Base-by-base conservation (phyloP, 441 rosid species). In the Daphne laureola region DNA sequence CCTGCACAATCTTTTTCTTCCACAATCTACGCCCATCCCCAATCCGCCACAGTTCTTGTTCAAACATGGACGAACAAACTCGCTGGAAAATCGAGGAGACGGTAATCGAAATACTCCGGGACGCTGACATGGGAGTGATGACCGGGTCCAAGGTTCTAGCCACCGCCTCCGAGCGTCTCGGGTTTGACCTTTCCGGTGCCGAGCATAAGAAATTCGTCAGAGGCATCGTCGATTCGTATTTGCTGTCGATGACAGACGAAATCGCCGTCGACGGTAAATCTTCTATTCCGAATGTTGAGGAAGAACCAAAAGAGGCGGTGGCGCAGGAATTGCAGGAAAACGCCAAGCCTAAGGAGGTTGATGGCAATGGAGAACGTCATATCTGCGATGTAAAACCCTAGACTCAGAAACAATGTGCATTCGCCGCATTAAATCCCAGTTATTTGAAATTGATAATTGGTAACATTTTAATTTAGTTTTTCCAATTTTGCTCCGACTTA, bases 131-230 rank as follows among this genome's bases (percentile, higher is more conserved):
- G 77, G 83, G 74, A 17, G 73, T 62, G 8, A 72, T 83, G 74
- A 87, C 90, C 3, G 96, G 87, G 81, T 83, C 74, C 74, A 80
- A 81, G 57, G 78, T 85, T 76, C 82, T 96, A 31, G 46, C 54
- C 16, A 46, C 63, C 12, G 90, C 79, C 57, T 71, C 88, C 1
- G 67, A 69, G 66, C 81, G 62, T 31, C 81, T 84, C 44, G 84
- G 80, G 44, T 12, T 85, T 64, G 90, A 83, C 43, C 77, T 87
- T 50, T 69, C 82, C 0, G 71, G 49, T 6, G 12, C 51, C 23
- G 43, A 67, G 46, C 67, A 61, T 62, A 83, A 63, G 77, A 72
- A 49, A 58, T 70, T 80, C 11, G 61, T 91, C 26, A 73, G 96
- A 66, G 68, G 65, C 50, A 74, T 88, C 4, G 44, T 91, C n/a